Percentiles rank a stretch among this genome's conserved stretches.
Conservation (phyloP, 2,329 filamentous ascomycete species). For the Pseudogymnoascus sp. region DNA sequence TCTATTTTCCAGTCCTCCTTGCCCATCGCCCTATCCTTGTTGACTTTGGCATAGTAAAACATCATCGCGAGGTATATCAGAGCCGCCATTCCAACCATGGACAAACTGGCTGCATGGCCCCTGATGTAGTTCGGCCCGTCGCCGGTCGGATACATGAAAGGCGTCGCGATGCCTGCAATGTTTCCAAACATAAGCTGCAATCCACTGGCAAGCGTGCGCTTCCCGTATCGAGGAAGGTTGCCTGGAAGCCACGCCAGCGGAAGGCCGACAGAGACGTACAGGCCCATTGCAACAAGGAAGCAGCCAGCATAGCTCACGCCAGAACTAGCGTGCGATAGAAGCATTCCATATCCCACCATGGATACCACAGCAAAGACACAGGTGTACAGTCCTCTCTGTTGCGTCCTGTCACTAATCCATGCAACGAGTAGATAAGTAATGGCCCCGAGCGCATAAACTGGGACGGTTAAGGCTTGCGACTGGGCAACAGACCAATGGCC, state of each 20-base stretch:
- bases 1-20: constrained; percentile 34
- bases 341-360: constrained; percentile 48
- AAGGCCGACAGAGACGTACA: constrained; percentile 37
- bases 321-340: constrained; percentile 42
- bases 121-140: constrained; percentile 39
- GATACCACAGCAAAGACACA: constrained; percentile 43
- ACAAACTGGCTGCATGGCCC: constrained; percentile 45
- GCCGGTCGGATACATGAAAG: constrained; percentile 42
- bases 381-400: constrained; percentile 47
- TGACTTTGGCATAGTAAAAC: constrained; percentile 29
- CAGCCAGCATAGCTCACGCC: constrained; percentile 54
- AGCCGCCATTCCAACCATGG: constrained; percentile 34
- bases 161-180: constrained; percentile 49
- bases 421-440: constrained; percentile 51
- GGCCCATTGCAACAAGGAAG: constrained; percentile 50
- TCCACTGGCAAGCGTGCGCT: constrained; percentile 50
- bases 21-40: constrained; percentile 31
- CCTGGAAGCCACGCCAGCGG: constrained; percentile 34
- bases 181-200: constrained; percentile 54
- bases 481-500: constrained; percentile 47
- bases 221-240: constrained; percentile 53
- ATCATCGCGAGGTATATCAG: constrained; percentile 24
- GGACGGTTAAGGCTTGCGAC: constrained; percentile 60
- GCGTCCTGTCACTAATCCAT: constrained; percentile 47
- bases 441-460: constrained; percentile 57